Evolutionary conservation across 1,284 basidiomycete species (phyloP).

Genomic region (Inonotus obliquus): DNA sequence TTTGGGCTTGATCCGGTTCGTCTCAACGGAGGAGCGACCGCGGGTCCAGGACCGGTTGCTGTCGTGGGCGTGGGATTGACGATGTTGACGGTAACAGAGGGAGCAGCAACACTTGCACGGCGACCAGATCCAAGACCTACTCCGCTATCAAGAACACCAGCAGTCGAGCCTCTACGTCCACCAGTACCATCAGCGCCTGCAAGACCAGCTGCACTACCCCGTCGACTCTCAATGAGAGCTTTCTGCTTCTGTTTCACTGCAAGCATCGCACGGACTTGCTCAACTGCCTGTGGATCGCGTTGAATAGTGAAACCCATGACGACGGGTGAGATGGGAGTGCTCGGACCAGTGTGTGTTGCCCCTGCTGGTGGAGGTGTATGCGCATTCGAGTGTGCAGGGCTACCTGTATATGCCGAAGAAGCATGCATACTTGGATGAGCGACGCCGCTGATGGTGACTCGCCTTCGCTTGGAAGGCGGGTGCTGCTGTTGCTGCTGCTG

Average conservation of each 20-base stretch:
- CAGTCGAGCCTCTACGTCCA: constrained; percentile 11
- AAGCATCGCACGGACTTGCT: constrained; percentile 59
- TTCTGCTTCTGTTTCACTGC: constrained; percentile 66
- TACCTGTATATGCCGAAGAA: neutral
- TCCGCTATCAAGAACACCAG: constrained; percentile 5
- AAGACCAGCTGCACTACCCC: constrained; percentile 50
- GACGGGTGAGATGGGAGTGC: constrained; percentile 57
- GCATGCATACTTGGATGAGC: constrained; percentile 34
- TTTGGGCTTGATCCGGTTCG: constrained; percentile 7
- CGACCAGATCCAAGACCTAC: neutral
- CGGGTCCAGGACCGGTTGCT: constrained; percentile 8
- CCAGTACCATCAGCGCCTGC: neutral
- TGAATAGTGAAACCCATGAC: constrained; percentile 57
- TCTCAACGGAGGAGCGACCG: neutral
- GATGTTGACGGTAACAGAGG: constrained; percentile 15
- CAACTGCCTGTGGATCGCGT: constrained; percentile 49
- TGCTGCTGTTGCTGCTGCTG: neutral
- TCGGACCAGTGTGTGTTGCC: constrained; percentile 11
- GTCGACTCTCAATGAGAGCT: constrained; percentile 60
- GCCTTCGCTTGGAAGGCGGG: constrained; percentile 63
- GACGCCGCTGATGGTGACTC: constrained; percentile 60
- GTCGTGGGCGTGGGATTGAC: constrained; percentile 18
- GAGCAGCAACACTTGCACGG: constrained; percentile 10
- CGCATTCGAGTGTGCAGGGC: constrained; percentile 26
- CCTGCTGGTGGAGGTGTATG: constrained; percentile 39